Evolutionary conservation across 768 basidiomycete species (phyloP), one percentile per base, ranked within the genome.

Genomic region (Russula griseocarnosa): DNA sequence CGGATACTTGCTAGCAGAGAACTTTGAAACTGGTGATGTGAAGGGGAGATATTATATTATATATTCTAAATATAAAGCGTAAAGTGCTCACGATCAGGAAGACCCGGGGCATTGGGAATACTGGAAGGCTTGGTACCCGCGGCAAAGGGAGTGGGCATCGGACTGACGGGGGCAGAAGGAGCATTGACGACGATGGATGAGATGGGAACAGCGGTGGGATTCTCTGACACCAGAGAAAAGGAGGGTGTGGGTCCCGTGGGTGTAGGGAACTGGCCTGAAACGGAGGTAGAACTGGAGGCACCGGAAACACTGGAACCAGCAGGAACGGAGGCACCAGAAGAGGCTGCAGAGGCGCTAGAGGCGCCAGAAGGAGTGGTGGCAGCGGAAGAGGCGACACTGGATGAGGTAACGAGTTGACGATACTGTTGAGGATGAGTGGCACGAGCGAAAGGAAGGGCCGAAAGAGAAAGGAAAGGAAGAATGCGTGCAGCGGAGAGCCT

Each of bases 121-220:
- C 58, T 58, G 18, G 62, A 67, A 3, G 86, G 84, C 1, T 69
- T 74, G 4, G 83, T 64, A 6, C 86, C 87, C 5, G 84, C 75
- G 5, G 80, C 66, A 60, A 73, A 77, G 9, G 82, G 84, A 2
- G 79, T 72, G 5, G 76, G 73, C 5, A 88, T 72, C 3, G 83
- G 72, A 30, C 70, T 68, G 1, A 85, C 85, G 0, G 78, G 60
- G 24, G 77, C 76, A 50, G 76, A 76, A 30, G 79, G 44, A 11
- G 79, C 79, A 55, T 71, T 75, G 3, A 79, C 76, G 28, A 77
- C 74, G 63, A 87, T 85, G 10, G 71, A 72, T 1, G 81, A 72
- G 53, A 87, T 73, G 16, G 86, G 84, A 53, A 84, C 73, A 49
- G 86, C 86, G 34, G 85, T 86, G 0, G 86, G 84, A 71, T 86